These are phyloP conservation scores for Tuber borchii DNA, from an alignment of 495 filamentous ascomycete species.

Conservation along the genomic window DNA sequence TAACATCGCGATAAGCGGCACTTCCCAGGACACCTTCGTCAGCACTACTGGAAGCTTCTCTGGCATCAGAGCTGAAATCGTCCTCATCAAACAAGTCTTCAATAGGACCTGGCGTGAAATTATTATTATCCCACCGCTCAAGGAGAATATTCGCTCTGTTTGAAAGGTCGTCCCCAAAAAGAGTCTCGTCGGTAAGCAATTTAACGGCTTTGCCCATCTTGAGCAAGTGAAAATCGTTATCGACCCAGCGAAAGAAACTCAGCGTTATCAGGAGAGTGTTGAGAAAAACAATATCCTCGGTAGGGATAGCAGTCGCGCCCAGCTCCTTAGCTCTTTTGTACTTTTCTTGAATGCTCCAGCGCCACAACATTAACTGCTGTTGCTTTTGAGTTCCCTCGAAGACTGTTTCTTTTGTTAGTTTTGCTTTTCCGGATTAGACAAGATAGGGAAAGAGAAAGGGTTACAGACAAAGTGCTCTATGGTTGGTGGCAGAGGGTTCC, in stretches of 20 bases:
- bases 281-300: not conserved
- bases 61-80: slow-evolving; percentile 17
- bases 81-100: not conserved
- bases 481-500: not conserved
- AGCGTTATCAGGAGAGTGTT: not conserved
- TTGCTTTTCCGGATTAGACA: not conserved
- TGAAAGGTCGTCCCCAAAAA: not conserved
- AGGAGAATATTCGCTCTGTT: not conserved
- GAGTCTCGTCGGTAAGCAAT: not conserved
- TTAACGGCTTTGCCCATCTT: not conserved
- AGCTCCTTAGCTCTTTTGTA: not conserved
- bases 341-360: not conserved
- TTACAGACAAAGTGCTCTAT: not conserved
- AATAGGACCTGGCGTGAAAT: slow-evolving; percentile 19
- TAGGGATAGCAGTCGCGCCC: not conserved
- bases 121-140: slow-evolving; percentile 16
- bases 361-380: not conserved
- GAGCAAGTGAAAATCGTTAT: not conserved
- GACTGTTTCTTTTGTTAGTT: not conserved
- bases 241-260: not conserved
- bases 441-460: not conserved
- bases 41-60: slow-evolving; percentile 7
- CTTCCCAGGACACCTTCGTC: not conserved
- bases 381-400: not conserved
- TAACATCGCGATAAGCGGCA: slow-evolving; percentile 25